Evolutionary conservation across 169 alveolate genomes (phyloP).

Genomic region (Babesia gibsoni): DNA sequence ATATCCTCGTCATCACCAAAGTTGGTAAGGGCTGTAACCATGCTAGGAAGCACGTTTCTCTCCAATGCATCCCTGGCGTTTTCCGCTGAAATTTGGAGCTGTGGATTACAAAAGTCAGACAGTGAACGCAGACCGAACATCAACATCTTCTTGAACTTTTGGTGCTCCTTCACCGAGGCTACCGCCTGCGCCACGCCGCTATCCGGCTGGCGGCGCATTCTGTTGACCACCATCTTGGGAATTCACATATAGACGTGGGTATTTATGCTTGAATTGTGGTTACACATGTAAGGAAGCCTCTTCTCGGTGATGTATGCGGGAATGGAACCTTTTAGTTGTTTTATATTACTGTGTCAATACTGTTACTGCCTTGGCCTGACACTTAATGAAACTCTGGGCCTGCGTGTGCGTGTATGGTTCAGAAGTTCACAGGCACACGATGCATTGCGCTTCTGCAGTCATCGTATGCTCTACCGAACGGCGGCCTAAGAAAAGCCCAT

Average conservation of each 20-base stretch:
- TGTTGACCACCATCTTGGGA: constrained; percentile 44
- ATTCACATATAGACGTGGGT: not conserved
- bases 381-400: too few relatives aligned
- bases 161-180: constrained; percentile 86
- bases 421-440: too few relatives aligned
- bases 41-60: constrained; percentile 79
- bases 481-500: too few relatives aligned
- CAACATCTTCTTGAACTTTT: constrained; percentile 90
- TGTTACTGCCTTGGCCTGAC: too few relatives aligned
- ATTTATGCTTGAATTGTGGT: not conserved
- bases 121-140: constrained; percentile 88
- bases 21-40: constrained; percentile 82
- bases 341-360: too few relatives aligned
- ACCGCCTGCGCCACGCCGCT: constrained; percentile 91
- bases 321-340: too few relatives aligned
- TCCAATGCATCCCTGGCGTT: constrained; percentile 87
- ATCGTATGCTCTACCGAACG: too few relatives aligned
- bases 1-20: constrained; percentile 89
- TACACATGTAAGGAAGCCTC: not conserved
- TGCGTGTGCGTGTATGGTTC: too few relatives aligned
- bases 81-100: constrained; percentile 83
- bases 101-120: constrained; percentile 87
- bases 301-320: not conserved
- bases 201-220: constrained; percentile 83
- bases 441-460: too few relatives aligned